Base-by-base conservation (phyloP, 495 filamentous ascomycete genomes). In the Lophiostoma macrostomum region DNA sequence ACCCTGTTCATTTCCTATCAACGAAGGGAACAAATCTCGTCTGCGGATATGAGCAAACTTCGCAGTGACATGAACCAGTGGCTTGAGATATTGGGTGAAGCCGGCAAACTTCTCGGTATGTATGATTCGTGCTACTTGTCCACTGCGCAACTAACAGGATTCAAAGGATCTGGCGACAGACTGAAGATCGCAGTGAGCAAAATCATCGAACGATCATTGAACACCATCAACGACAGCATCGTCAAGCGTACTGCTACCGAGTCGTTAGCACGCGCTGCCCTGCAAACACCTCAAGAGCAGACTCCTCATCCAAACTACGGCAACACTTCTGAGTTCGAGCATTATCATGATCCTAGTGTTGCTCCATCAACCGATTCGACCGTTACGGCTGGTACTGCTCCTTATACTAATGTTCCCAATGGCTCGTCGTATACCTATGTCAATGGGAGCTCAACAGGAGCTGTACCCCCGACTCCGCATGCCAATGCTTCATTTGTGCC, bases 1-100 rank as follows among this genome's bases (percentile, higher is more conserved):
- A 81, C 77, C 4, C 66, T 91, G 1, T 88, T 86, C 53, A 83
- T 79, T 0, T 75, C 84, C 45, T 86, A 78, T 74, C 77, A 88
- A 55, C 75, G 83, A 50, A 74, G 79, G 35, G 74, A 78, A 53
- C 71, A 78, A n/a, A 78, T 80, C 5, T 80, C 73, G 2, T 44
- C 68, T 2, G 65, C 65, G 10, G 81, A 85, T 44, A 58, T 89
- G 27, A 66, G 67, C 13, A 70, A 70, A 11, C 71, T 91, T 29
- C 74, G 75, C 56, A 66, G 69, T 19, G 85, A 91, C 46, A 87
- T 90, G 86, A 71, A 75, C 12, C 57, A 73, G 3, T 90, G 86
- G 82, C 70, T 87, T 28, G 74, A 71, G 13, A 78, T 90, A 35
- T 77, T 91, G 58, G 74, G 73, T 10, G 82, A 87, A 39, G 76